phyloP scores from a whole-genome alignment of 139 green algal species.

The Chlorella sp. region DNA sequence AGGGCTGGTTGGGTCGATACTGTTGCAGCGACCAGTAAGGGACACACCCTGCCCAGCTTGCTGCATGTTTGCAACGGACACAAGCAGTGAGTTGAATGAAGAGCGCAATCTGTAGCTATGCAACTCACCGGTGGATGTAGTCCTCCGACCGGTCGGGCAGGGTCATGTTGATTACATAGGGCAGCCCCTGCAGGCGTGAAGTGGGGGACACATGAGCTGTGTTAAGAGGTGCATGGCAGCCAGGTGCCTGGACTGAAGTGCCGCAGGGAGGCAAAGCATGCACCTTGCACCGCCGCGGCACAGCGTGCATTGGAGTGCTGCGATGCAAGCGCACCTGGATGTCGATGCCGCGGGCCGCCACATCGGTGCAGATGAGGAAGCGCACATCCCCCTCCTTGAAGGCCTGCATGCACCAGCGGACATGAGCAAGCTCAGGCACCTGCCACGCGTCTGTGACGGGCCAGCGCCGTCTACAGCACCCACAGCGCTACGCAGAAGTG shows the following conservation, averaged over 20 bases:
- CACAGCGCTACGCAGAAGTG: no score
- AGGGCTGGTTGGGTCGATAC: background rate
- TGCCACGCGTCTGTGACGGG: no score
- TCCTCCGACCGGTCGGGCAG: constrained; percentile 81
- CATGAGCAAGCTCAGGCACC: no score
- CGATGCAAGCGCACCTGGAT: constrained; percentile 46
- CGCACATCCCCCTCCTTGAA: constrained; percentile 86
- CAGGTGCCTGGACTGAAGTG: no score
- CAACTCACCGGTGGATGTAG: constrained; percentile 79
- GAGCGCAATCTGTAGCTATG: background rate
- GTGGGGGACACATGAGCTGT: background rate
- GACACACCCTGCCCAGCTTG: no score
- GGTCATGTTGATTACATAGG: constrained; percentile 91
- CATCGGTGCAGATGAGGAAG: constrained; percentile 89
- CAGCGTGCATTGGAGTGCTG: background rate
- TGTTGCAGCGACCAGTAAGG: background rate
- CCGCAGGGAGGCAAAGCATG: no score
- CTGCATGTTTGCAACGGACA: no score
- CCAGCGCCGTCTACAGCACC: no score
- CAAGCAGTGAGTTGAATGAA: no score
- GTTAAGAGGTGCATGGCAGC: no score
- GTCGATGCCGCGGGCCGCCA: constrained; percentile 88
- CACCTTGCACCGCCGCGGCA: no score
- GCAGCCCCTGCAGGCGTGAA: constrained; percentile 57
- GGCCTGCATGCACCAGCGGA: constrained; percentile 41